These are phyloP conservation scores for Hura crepitans DNA, from an alignment of 441 rosid species.

Conservation along the genomic window DNA sequence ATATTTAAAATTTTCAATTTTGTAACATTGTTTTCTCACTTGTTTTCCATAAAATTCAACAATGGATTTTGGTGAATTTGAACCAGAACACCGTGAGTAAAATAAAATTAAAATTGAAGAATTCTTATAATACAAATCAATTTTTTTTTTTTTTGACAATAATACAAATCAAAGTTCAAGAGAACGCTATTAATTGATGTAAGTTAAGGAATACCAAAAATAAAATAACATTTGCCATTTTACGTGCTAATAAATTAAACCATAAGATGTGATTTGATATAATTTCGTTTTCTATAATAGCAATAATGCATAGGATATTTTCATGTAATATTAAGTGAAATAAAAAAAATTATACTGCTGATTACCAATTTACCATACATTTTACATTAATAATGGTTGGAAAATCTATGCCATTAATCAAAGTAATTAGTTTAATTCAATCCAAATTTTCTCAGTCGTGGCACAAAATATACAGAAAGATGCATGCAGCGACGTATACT, in stretches of 20 bases:
- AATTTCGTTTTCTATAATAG: neutral
- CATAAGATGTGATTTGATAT: neutral
- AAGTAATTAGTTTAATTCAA: neutral
- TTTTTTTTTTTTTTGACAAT: too few relatives aligned
- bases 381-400: neutral
- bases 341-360: too few relatives aligned
- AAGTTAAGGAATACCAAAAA: too few relatives aligned
- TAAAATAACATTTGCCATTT: neutral
- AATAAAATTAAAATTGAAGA: too few relatives aligned
- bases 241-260: neutral
- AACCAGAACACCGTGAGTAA: neutral
- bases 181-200: too few relatives aligned
- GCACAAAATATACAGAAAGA: neutral
- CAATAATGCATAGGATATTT: neutral
- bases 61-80: neutral
- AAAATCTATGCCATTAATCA: neutral
- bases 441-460: neutral
- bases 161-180: too few relatives aligned
- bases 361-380: too few relatives aligned
- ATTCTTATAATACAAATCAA: too few relatives aligned
- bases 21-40: too few relatives aligned
- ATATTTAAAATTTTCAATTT: too few relatives aligned
- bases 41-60: too few relatives aligned
- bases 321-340: neutral
- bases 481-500: conserved; percentile 7